phyloP scores from a whole-genome alignment of 169 alveolate genomes.

The Plasmodium vivax region DNA sequence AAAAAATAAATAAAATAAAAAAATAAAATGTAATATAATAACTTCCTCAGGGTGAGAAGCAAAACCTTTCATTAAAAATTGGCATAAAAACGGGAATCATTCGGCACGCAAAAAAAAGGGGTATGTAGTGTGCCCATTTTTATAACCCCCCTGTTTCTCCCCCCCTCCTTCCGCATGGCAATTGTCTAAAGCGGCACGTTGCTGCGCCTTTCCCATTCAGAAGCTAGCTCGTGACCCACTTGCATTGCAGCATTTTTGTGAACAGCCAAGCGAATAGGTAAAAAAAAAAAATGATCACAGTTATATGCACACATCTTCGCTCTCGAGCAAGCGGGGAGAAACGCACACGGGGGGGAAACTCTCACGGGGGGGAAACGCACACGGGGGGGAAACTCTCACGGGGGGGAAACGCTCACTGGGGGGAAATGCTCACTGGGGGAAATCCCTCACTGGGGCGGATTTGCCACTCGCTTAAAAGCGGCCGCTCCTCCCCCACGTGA shows the following conservation, averaged over 20 bases:
- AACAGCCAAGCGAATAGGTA: neutral
- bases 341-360: neutral
- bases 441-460: neutral
- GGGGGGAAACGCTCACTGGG: neutral
- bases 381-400: too few relatives aligned
- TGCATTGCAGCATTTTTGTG: neutral
- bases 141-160: neutral
- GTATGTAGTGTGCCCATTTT: neutral
- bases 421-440: neutral
- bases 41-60: neutral
- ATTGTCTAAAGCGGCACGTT: neutral
- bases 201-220: neutral
- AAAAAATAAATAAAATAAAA: neutral
- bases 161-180: neutral
- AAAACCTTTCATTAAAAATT: neutral
- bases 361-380: neutral
- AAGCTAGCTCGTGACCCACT: neutral
- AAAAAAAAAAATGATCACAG: neutral
- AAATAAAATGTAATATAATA: neutral
- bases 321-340: neutral
- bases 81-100: neutral
- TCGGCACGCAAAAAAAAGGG: neutral
- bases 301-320: neutral
- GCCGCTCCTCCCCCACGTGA: neutral
- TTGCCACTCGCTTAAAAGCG: neutral